Evolutionary conservation across 2,329 filamentous ascomycete genomes (phyloP).

Genomic region (Lachnellula cervina): DNA sequence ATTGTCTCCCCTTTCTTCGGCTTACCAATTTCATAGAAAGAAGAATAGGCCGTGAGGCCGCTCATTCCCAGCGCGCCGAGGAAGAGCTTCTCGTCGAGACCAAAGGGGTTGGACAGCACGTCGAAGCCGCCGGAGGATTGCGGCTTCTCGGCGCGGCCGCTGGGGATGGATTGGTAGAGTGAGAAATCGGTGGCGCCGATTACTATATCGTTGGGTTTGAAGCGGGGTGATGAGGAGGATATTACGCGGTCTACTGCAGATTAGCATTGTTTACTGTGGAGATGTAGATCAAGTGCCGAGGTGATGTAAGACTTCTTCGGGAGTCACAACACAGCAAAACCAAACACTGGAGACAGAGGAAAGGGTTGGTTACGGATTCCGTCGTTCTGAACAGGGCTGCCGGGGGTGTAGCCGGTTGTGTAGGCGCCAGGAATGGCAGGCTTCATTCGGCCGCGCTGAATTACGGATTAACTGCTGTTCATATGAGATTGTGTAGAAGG

Average conservation of each 20-base stretch:
- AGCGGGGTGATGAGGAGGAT: slow-evolving; percentile 34
- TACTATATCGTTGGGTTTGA: slow-evolving; percentile 51
- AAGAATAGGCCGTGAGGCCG: slow-evolving; percentile 65
- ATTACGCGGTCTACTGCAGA: neutral
- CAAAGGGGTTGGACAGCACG: slow-evolving; percentile 63
- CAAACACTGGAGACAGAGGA: too few species aligned
- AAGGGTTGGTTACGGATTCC: neutral
- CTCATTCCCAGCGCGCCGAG: slow-evolving; percentile 73
- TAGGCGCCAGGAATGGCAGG: neutral
- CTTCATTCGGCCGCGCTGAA: slow-evolving; percentile 11
- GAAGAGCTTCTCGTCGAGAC: slow-evolving; percentile 61
- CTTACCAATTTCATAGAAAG: slow-evolving; percentile 68
- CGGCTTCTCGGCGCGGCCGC: slow-evolving; percentile 30
- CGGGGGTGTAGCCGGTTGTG: neutral
- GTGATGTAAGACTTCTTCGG: too few species aligned
- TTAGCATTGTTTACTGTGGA: too few species aligned
- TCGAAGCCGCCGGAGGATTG: slow-evolving; percentile 36
- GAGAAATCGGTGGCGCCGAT: slow-evolving; percentile 60
- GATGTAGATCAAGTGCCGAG: too few species aligned
- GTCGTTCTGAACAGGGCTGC: neutral
- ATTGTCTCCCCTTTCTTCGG: slow-evolving; percentile 67
- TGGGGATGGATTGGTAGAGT: slow-evolving; percentile 60
- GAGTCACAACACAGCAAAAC: too few species aligned
- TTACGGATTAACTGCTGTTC: slow-evolving; percentile 55
- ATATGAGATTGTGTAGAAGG: neutral